phyloP scores from a whole-genome alignment of 345 rosid genomes.

The Gossypium thurberi region DNA sequence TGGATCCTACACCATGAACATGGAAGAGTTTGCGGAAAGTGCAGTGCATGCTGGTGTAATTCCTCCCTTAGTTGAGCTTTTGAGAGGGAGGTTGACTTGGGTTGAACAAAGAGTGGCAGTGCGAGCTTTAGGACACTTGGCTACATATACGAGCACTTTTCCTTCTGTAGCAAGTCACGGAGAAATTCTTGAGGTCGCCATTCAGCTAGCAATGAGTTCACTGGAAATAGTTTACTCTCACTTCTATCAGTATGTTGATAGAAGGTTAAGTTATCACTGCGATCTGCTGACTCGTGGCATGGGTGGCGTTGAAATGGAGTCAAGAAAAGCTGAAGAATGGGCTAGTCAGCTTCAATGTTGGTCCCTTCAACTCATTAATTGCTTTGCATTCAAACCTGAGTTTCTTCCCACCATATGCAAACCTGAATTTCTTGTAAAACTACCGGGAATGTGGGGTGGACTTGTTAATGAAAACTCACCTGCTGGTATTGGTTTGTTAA shows the following conservation, averaged over 20 bases:
- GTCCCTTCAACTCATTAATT: constrained; percentile 99
- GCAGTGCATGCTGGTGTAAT: constrained; percentile 84
- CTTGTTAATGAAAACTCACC: constrained; percentile 98
- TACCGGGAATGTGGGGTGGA: constrained; percentile 99
- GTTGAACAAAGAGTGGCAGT: constrained; percentile 98
- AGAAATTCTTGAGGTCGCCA: constrained; percentile 87
- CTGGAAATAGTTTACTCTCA: constrained; percentile 93
- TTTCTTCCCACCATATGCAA: constrained; percentile 87
- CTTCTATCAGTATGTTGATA: constrained; percentile 79
- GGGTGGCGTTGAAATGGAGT: constrained; percentile 99
- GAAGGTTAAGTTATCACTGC: constrained; percentile 84
- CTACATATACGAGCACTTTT: constrained; percentile 83
- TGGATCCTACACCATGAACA: constrained; percentile 98
- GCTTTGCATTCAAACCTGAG: constrained; percentile 97
- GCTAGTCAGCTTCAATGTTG: constrained; percentile 97
- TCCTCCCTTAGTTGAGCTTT: constrained; percentile 83
- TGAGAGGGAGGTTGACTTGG: constrained; percentile 96
- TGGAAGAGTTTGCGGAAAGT: constrained; percentile 92
- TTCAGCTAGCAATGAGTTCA: constrained; percentile 88
- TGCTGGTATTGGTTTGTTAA: constrained; percentile 89
- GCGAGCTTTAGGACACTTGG: constrained; percentile 91
- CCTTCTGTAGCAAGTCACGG: constrained; percentile 68
- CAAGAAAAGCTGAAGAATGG: constrained; percentile 99
- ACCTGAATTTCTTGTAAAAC: constrained; percentile 79
- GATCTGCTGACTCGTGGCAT: constrained; percentile 97